phyloP scores from a whole-genome alignment of 257 asterid genomes.

The Cinchona pubescens region DNA sequence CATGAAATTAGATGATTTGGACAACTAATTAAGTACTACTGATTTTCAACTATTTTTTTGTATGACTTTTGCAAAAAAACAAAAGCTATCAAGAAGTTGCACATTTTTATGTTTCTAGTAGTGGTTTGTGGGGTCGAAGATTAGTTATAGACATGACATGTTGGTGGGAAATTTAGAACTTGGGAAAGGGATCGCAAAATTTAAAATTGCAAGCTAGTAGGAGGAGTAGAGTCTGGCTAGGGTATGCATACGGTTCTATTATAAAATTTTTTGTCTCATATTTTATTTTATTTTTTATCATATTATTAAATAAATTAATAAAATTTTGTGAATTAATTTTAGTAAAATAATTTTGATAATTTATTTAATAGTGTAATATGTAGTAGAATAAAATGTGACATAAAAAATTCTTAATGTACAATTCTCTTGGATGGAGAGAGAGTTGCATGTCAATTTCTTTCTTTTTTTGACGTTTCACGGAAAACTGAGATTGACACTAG shows the following conservation, averaged over 20 bases:
- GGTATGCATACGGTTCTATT: background rate
- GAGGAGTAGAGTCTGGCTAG: background rate
- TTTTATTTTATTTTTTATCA: too few relatives aligned
- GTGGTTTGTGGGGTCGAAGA: slow-evolving; percentile 31
- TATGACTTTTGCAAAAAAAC: slow-evolving; percentile 21
- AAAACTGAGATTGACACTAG: background rate
- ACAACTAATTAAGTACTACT: background rate
- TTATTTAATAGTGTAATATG: too few relatives aligned
- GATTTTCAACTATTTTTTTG: background rate
- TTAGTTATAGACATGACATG: slow-evolving; percentile 15
- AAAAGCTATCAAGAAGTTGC: slow-evolving; percentile 3
- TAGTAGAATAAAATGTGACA: too few relatives aligned
- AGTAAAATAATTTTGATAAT: too few relatives aligned
- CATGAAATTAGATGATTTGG: background rate
- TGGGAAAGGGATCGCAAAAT: slow-evolving; percentile 5
- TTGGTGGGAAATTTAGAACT: slow-evolving; percentile 10
- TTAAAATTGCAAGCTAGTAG: slow-evolving; percentile 4
- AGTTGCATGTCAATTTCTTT: background rate
- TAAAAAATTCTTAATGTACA: background rate
- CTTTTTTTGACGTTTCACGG: background rate
- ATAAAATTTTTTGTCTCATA: too few relatives aligned
- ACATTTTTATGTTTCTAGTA: slow-evolving; percentile 8
- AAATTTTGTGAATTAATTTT: too few relatives aligned
- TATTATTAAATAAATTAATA: too few relatives aligned
- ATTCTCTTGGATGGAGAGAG: too few relatives aligned